Evolutionary conservation across 169 alveolate genomes (phyloP).

Genomic region (Plasmodium chabaudi): DNA sequence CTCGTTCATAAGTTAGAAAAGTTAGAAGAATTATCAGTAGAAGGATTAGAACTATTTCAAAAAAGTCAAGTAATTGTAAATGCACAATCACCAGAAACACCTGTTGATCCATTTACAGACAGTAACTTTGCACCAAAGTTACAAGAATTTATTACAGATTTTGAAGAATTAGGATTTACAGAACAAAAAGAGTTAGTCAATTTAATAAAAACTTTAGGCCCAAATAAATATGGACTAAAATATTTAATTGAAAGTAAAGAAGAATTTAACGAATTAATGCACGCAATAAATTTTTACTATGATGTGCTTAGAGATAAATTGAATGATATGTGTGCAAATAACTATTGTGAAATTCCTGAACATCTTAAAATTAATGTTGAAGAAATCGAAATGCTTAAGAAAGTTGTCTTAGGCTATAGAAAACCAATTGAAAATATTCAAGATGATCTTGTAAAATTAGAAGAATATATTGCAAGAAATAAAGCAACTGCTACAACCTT

Average conservation of each 20-base stretch:
- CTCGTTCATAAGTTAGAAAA: slow-evolving; percentile 19
- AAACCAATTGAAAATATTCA: slow-evolving; percentile 55
- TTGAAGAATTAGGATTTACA: slow-evolving; percentile 7
- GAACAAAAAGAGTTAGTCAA: slow-evolving; percentile 3
- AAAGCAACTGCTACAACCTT: not conserved
- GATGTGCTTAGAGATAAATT: slow-evolving; percentile 54
- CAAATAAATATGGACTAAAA: slow-evolving; percentile 6
- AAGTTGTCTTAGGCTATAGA: slow-evolving; percentile 48
- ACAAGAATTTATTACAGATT: not conserved
- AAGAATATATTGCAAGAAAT: slow-evolving; percentile 13
- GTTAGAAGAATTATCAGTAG: slow-evolving; percentile 20
- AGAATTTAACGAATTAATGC: slow-evolving; percentile 45
- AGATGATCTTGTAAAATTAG: slow-evolving; percentile 31
- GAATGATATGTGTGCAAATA: slow-evolving; percentile 25
- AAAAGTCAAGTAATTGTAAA: slow-evolving; percentile 1
- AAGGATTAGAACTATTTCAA: slow-evolving; percentile 38
- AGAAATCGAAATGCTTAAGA: slow-evolving; percentile 38
- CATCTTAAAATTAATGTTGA: slow-evolving; percentile 35
- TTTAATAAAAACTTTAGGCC: not conserved
- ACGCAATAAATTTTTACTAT: slow-evolving; percentile 39
- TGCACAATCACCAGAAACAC: not conserved
- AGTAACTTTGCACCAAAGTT: not conserved
- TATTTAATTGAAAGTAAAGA: slow-evolving; percentile 62
- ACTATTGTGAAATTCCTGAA: slow-evolving; percentile 26
- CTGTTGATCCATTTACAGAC: not conserved